Evolutionary conservation across 2,329 filamentous ascomycete species (phyloP), one percentile per base, ranked within the genome.

Genomic region (Mycocentrospora acerina): DNA sequence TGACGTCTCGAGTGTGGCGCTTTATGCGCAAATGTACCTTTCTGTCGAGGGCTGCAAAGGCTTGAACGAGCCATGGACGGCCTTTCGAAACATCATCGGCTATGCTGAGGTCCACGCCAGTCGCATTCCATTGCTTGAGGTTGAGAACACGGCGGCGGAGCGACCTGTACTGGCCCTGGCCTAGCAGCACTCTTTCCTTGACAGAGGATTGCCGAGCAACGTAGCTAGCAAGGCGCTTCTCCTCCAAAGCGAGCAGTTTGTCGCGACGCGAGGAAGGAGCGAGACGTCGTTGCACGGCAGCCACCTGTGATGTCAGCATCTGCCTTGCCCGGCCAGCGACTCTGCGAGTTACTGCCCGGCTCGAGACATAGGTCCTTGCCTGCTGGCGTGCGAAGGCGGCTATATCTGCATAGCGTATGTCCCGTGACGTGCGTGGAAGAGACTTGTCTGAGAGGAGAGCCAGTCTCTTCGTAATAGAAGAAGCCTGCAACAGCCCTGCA

Each of bases 31-130:
- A 38, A 29, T 55, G 62, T 3, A 51, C 14, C 0, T 39, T 32
- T 2, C 53, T 45, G 35, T 64, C 60, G 13, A 64, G 45, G 13
- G 54, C 55, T 25, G 59, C 59, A 44, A 66, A 59, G 14, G 46
- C 51, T 22, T 28, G 28, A 3, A 52, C 37, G 25, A 54, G 31
- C 14, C 42, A 35, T 24, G 7, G 12, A 11, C 30, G 32, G 14
- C 14, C 25, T 12, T 2, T 24, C 13, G 29, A 22, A 13, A 15
- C 15, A 26, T 29, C 14, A 22, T 24, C 15, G 19, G 18, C 5
- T 22, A 12, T 36, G 4, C 15, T 35, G 28, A 58, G 35, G 17
- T 56, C 44, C 16, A 50, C 18, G 2, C 18, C 14, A 5, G 36
- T 44, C 4, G 27, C 10, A 17, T 45, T 16, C 50, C 52, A 54